Conservation (phyloP, 1,284 basidiomycete species). For the Boletus holoroseus region DNA sequence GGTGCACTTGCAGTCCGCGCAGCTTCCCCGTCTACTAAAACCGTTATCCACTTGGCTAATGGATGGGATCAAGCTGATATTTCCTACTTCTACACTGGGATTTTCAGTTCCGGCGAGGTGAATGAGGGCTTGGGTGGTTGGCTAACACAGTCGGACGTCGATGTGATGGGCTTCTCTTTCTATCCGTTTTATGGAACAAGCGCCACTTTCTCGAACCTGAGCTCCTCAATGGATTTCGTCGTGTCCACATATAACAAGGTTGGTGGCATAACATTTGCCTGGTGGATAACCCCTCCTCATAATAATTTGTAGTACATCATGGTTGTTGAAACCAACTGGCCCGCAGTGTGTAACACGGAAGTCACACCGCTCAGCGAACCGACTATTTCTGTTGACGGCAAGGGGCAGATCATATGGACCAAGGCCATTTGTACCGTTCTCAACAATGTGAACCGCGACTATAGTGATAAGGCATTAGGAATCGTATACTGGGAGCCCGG, state of each 20-base stretch:
- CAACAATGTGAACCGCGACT: too few relatives aligned
- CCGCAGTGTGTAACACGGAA: slow-evolving; percentile 7
- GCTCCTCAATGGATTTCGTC: slow-evolving; percentile 1
- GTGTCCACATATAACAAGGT: slow-evolving; percentile 14
- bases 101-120: slow-evolving; percentile 2
- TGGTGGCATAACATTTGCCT: background rate
- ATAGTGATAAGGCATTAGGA: slow-evolving; percentile 7
- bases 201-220: slow-evolving; percentile 11
- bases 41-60: slow-evolving; percentile 9
- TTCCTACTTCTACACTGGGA: slow-evolving; percentile 12
- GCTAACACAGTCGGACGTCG: slow-evolving; percentile 7
- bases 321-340: slow-evolving; percentile 18
- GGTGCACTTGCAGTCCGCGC: slow-evolving; percentile 15
- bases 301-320: slow-evolving; percentile 12
- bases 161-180: slow-evolving; percentile 13
- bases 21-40: slow-evolving; percentile 16
- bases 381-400: background rate
- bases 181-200: slow-evolving; percentile 12
- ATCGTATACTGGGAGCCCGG: slow-evolving; percentile 15
- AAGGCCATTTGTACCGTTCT: background rate
- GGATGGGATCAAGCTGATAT: slow-evolving; percentile 8
- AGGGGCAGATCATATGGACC: slow-evolving; percentile 14
- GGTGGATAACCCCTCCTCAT: background rate
- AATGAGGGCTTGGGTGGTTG: slow-evolving; percentile 1
- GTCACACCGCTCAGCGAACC: slow-evolving; percentile 13